These are phyloP conservation scores for Ceratobasidium sp. DNA, from an alignment of 1,284 basidiomycete species.

Conservation along the genomic window DNA sequence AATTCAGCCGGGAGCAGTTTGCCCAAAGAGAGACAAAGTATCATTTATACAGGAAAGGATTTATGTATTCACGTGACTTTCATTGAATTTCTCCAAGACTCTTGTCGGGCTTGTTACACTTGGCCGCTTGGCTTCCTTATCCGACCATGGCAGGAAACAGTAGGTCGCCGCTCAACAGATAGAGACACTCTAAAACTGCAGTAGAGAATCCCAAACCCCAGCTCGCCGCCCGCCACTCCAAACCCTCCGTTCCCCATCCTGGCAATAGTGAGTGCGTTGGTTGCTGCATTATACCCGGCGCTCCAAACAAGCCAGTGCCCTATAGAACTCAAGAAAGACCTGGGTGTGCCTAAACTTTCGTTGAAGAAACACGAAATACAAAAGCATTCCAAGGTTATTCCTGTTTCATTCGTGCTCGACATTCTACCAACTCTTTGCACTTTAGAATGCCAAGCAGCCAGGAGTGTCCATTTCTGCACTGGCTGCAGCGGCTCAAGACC, in stretches of 20 bases:
- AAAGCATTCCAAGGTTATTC: conserved; percentile 65
- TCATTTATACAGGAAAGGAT: neutral
- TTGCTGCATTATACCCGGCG: neutral
- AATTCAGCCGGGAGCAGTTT: neutral
- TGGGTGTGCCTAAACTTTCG: conserved; percentile 80
- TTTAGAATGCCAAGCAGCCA: conserved; percentile 25
- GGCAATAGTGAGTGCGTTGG: conserved; percentile 13
- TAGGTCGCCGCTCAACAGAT: neutral
- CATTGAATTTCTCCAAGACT: neutral
- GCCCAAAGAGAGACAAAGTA: neutral
- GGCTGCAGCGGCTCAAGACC: conserved; percentile 34
- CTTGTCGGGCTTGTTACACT: conserved; percentile 3
- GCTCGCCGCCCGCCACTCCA: conserved; percentile 24
- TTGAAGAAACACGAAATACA: conserved; percentile 56
- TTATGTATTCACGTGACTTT: conserved; percentile 5
- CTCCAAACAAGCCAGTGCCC: neutral
- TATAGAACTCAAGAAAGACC: conserved; percentile 82
- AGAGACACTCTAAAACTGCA: neutral
- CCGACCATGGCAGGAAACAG: conserved; percentile 25
- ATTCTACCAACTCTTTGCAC: neutral
- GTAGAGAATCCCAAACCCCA: conserved; percentile 30
- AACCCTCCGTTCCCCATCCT: conserved; percentile 30
- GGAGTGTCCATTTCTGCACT: conserved; percentile 8
- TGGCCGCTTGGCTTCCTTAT: neutral
- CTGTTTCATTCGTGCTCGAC: conserved; percentile 51